Percentiles rank a stretch among this genome's conserved stretches.
These are phyloP conservation scores for Pythium dissimile DNA, from an alignment of 352 stramenopile species.

Conservation along the genomic window DNA sequence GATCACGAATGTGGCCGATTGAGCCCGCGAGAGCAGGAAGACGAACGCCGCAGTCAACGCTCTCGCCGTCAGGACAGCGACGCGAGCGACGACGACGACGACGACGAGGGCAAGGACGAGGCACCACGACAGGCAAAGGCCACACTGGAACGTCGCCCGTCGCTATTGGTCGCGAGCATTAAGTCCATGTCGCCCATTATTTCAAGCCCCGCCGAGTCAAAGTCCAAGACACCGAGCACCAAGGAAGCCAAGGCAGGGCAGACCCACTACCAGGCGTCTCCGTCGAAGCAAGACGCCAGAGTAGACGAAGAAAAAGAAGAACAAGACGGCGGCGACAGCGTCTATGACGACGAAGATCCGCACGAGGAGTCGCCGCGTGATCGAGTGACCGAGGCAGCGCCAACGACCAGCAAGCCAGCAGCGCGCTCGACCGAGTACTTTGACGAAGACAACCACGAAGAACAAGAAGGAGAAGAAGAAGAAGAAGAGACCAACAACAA, in stretches of 20 bases:
- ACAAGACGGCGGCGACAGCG: constrained; percentile 9
- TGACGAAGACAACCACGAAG: constrained; percentile 46
- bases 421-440: constrained; percentile 42
- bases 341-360: constrained; percentile 29
- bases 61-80: neutral
- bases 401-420: neutral
- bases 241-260: neutral
- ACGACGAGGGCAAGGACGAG: constrained; percentile 8
- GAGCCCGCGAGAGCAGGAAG: neutral
- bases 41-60: neutral
- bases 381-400: neutral
- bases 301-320: no score
- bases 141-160: constrained; percentile 11
- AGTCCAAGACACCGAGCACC: constrained; percentile 15
- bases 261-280: neutral
- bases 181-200: constrained; percentile 36
- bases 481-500: constrained; percentile 19
- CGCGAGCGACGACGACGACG: constrained; percentile 9
- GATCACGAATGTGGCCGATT: no score
- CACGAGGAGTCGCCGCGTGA: constrained; percentile 42
- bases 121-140: constrained; percentile 4
- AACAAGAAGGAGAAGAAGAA: constrained; percentile 24
- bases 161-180: constrained; percentile 57
- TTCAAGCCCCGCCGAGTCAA: constrained; percentile 9
- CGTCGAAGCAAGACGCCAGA: constrained; percentile 4